Conservation (phyloP, 2,329 filamentous ascomycete genomes). For the Penicillium rolfsii region DNA sequence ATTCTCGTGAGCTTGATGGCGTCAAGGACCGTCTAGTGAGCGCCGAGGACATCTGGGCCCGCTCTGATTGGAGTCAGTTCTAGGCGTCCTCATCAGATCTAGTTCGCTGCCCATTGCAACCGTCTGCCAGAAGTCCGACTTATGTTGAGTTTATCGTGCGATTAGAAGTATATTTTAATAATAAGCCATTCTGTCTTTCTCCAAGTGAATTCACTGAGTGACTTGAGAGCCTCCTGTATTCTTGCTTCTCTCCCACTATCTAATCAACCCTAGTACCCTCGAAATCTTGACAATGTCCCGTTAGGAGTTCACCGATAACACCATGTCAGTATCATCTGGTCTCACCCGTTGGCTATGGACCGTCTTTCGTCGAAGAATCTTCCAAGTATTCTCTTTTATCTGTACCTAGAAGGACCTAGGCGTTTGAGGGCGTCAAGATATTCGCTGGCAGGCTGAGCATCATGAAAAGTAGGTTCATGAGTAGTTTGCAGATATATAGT, state of each 20-base stretch:
- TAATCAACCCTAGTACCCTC: slow-evolving; percentile 29
- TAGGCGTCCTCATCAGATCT: too few relatives aligned
- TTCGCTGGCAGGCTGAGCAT: slow-evolving; percentile 18
- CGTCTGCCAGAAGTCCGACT: too few relatives aligned
- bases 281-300: slow-evolving; percentile 27
- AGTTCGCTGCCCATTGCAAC: too few relatives aligned
- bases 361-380: slow-evolving; percentile 25
- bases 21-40: too few relatives aligned
- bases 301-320: slow-evolving; percentile 29
- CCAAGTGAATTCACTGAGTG: too few relatives aligned
- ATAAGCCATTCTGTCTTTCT: too few relatives aligned
- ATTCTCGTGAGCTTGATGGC: too few relatives aligned
- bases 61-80: too few relatives aligned
- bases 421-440: slow-evolving; percentile 15
- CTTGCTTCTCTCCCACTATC: slow-evolving; percentile 27
- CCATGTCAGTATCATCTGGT: slow-evolving; percentile 27
- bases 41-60: too few relatives aligned
- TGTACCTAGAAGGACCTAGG: slow-evolving; percentile 23
- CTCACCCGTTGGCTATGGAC: slow-evolving; percentile 26
- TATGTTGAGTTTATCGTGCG: too few relatives aligned
- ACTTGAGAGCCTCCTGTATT: too few relatives aligned
- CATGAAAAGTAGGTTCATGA: slow-evolving; percentile 11
- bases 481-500: background rate
- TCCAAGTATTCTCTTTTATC: slow-evolving; percentile 22
- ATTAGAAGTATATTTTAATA: too few relatives aligned